phyloP scores from a whole-genome alignment of 1,139 yeast species.

The Yamadazyma trypodendri region DNA sequence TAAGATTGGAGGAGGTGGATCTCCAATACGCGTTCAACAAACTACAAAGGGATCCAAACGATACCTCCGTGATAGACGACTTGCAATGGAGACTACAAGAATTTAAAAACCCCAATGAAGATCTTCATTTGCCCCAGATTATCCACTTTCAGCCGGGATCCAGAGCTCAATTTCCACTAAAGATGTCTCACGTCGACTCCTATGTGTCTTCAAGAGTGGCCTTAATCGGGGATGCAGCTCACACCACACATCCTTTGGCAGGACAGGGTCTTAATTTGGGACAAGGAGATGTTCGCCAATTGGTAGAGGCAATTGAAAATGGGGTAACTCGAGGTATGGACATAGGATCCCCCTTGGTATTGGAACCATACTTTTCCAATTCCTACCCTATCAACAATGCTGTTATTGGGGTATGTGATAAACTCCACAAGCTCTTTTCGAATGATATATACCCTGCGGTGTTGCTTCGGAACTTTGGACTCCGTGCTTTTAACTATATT shows the following conservation, averaged over 20 bases:
- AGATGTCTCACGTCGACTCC: constrained; percentile 85
- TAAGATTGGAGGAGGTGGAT: constrained; percentile 58
- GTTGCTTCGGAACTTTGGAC: constrained; percentile 70
- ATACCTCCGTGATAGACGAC: constrained; percentile 57
- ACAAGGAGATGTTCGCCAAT: constrained; percentile 82
- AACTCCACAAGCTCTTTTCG: constrained; percentile 82
- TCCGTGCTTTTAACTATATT: constrained; percentile 62
- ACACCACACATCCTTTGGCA: constrained; percentile 94
- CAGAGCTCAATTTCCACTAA: constrained; percentile 87
- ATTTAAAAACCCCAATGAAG: constrained; percentile 48
- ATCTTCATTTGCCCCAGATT: constrained; percentile 65
- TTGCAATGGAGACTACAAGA: constrained; percentile 64
- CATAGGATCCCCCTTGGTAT: constrained; percentile 76
- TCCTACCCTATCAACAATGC: constrained; percentile 80
- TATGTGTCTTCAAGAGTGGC: constrained; percentile 85
- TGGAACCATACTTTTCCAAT: constrained; percentile 83
- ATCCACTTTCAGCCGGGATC: constrained; percentile 58
- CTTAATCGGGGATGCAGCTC: constrained; percentile 96
- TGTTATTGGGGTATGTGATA: constrained; percentile 85
- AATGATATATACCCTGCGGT: constrained; percentile 76
- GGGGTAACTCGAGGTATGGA: constrained; percentile 82
- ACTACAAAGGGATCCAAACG: constrained; percentile 36
- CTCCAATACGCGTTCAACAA: constrained; percentile 37
- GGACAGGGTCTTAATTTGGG: constrained; percentile 99
- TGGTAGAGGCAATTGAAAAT: constrained; percentile 65